Percentiles rank a stretch among this genome's conserved stretches.
phyloP scores from a whole-genome alignment of 805 yeast species.

The Wickerhamiella brachini region DNA sequence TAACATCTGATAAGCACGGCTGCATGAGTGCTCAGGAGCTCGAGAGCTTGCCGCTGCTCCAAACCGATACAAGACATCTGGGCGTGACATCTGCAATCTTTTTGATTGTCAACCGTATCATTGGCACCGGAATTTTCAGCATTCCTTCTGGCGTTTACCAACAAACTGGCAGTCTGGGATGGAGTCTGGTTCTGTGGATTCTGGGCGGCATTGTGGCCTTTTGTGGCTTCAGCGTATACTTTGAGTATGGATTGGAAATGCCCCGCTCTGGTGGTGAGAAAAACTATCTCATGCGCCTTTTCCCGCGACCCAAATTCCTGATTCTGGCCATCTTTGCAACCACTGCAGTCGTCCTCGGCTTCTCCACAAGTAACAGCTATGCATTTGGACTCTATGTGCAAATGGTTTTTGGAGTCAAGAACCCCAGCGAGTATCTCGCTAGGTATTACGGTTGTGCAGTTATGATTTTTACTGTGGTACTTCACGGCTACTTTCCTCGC shows the following conservation, averaged over 20 bases:
- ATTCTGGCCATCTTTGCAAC: conserved; percentile 38
- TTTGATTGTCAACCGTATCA: conserved; percentile 50
- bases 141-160: conserved; percentile 50
- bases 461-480: conserved; percentile 27
- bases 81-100: conserved; percentile 26
- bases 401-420: conserved; percentile 29
- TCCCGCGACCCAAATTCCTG: conserved; percentile 38
- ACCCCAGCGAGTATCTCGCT: conserved; percentile 25
- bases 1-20: neutral
- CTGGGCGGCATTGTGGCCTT: conserved; percentile 50
- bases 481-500: conserved; percentile 37
- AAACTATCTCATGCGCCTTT: conserved; percentile 49
- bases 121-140: conserved; percentile 63
- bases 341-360: conserved; percentile 42
- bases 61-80: conserved; percentile 5
- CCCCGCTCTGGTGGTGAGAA: conserved; percentile 60
- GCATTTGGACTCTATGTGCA: conserved; percentile 51
- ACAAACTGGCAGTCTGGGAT: conserved; percentile 46
- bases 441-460: conserved; percentile 38
- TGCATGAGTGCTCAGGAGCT: neutral
- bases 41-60: neutral
- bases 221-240: conserved; percentile 40
- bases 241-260: conserved; percentile 52
- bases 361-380: conserved; percentile 48
- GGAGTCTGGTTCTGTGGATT: conserved; percentile 41